These are phyloP conservation scores for Mentha longifolia DNA, from an alignment of 257 asterid species.

Conservation along the genomic window DNA sequence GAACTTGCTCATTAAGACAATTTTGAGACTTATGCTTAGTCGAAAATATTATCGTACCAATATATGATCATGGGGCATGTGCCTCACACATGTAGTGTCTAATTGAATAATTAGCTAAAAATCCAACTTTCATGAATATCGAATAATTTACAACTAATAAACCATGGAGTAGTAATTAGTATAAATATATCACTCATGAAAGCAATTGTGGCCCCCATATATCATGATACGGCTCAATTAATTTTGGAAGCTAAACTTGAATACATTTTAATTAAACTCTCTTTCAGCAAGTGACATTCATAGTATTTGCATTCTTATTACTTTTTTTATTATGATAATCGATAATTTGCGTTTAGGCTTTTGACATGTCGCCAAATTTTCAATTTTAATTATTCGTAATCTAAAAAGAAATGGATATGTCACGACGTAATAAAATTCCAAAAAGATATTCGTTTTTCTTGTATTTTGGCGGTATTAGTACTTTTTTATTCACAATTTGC, in stretches of 20 bases:
- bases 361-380: too few species aligned
- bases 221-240: neutral
- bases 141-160: neutral
- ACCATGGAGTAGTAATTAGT: neutral
- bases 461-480: too few species aligned
- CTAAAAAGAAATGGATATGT: too few species aligned
- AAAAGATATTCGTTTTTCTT: too few species aligned
- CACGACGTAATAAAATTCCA: too few species aligned
- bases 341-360: too few species aligned
- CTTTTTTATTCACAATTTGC: too few species aligned
- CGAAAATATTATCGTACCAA: neutral
- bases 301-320: too few species aligned
- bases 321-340: too few species aligned
- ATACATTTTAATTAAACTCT: neutral
- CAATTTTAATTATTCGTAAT: too few species aligned
- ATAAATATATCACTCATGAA: neutral
- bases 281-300: neutral
- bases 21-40: neutral
- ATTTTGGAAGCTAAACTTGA: neutral
- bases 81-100: constrained; percentile 31
- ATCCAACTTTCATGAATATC: neutral
- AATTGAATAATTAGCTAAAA: neutral
- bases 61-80: constrained; percentile 21
- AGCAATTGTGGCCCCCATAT: neutral
- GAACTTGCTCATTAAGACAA: neutral